Base-by-base conservation (phyloP, 1,284 basidiomycete genomes). In the Cutaneotrichosporon sp. region DNA sequence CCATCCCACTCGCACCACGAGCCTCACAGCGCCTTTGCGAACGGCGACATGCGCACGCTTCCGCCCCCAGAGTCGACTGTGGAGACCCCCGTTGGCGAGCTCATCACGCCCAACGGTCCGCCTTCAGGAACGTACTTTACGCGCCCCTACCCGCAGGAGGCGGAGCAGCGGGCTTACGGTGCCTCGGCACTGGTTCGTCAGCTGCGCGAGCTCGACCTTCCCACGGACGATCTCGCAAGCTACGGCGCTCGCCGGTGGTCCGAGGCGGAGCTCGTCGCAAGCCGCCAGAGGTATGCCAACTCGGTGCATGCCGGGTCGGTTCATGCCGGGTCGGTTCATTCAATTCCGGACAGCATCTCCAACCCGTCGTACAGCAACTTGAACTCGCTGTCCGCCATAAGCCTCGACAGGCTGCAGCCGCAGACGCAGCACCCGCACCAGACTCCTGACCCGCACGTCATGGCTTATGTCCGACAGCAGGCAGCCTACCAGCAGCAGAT, bases 1-100 rank as follows among this genome's bases (percentile, higher is more conserved):
- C 85, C 85, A 10, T 86, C 85, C 22, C 87, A 87, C 74, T 85
- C 85, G 46, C 83, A 86, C 74, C 74, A 81, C 66, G 81, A 56
- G 51, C 43, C 43, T 18, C 74, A 63, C 62, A 69, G 59, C 65
- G 72, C 71, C 0, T 78, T 78, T 56, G 75, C 70, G 55, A 69
- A 77, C 43, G 73, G 74, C 54, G 78, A 80, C 54, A 70, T 74
- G 60, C 72, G 75, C 34, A 74, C 65, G 2, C 64, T 79, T 6
- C 79, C 76, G 10, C 79, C 75, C 8, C 78, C 76, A 18, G 59
- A 56, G 9, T 14, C 54, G 14, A 34, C 18, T 51, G 60, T 13
- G 10, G 50, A 52, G 6, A 52, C 31, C 8, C 50, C 50, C 5
- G 50, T 31, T n/a, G 51, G 18, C 3, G 51, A 53, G 33, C 20